phyloP scores from a whole-genome alignment of 768 basidiomycete genomes.

The Amanita phalloides region DNA sequence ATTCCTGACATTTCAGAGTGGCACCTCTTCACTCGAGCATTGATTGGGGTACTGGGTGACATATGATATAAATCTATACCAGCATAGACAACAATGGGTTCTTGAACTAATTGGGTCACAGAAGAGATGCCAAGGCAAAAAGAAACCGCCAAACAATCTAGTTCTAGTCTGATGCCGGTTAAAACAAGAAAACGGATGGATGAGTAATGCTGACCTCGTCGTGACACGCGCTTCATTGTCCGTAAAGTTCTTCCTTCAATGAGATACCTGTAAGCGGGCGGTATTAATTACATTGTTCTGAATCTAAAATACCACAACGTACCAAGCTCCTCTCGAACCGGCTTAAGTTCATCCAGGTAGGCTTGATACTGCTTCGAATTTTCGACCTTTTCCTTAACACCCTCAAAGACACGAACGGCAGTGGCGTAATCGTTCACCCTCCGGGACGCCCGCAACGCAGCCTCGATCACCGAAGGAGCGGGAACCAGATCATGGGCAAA shows the following conservation, averaged over 20 bases:
- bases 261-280: slow-evolving; percentile 20
- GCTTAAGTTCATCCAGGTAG: slow-evolving; percentile 86
- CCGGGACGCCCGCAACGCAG: slow-evolving; percentile 77
- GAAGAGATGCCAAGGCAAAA: too few relatives aligned
- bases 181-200: neutral
- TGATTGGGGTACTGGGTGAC: too few relatives aligned
- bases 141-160: neutral
- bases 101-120: too few relatives aligned
- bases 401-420: slow-evolving; percentile 93
- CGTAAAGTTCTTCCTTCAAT: slow-evolving; percentile 35
- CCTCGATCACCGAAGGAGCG: slow-evolving; percentile 72
- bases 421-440: slow-evolving; percentile 97
- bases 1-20: too few relatives aligned
- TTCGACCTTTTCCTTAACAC: slow-evolving; percentile 95
- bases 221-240: slow-evolving; percentile 11
- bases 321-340: slow-evolving; percentile 90
- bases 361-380: slow-evolving; percentile 92
- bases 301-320: slow-evolving; percentile 9
- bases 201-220: neutral
- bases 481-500: slow-evolving; percentile 98
- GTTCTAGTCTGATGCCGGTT: neutral
- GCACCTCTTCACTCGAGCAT: too few relatives aligned
- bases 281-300: neutral
- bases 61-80: too few relatives aligned
- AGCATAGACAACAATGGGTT: too few relatives aligned